Evolutionary conservation across 2,329 filamentous ascomycete species (phyloP).

Genomic region (Paecilomyces sp.): DNA sequence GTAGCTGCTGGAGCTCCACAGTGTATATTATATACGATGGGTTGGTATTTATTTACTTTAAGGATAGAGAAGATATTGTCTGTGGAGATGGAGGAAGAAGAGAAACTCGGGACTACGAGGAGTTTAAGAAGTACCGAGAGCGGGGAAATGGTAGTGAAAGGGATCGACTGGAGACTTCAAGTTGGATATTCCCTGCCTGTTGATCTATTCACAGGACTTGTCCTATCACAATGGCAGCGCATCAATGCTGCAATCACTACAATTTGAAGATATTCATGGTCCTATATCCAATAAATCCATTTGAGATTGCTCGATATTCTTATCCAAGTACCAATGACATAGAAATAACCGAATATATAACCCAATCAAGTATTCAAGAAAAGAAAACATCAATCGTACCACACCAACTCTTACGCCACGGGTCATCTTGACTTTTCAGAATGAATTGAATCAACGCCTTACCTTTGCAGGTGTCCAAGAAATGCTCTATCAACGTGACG

Average conservation of each 20-base stretch:
- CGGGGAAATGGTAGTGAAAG: neutral
- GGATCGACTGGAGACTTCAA: neutral
- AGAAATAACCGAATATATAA: neutral
- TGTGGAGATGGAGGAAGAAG: neutral
- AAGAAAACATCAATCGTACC: neutral
- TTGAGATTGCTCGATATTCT: neutral
- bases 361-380: neutral
- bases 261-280: neutral
- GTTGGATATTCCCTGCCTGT: neutral
- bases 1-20: no score
- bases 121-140: neutral
- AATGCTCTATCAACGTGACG: neutral
- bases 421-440: neutral
- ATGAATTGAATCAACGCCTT: neutral
- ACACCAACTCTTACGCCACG: neutral
- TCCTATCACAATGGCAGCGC: neutral
- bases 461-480: neutral
- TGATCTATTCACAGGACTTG: neutral
- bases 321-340: neutral
- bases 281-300: neutral
- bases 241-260: neutral
- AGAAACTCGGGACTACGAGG: neutral
- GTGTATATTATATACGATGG: no score
- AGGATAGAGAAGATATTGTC: neutral
- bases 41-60: no score